Conservation (phyloP, 352 stramenopile species). For the Aphanomyces astaci region DNA sequence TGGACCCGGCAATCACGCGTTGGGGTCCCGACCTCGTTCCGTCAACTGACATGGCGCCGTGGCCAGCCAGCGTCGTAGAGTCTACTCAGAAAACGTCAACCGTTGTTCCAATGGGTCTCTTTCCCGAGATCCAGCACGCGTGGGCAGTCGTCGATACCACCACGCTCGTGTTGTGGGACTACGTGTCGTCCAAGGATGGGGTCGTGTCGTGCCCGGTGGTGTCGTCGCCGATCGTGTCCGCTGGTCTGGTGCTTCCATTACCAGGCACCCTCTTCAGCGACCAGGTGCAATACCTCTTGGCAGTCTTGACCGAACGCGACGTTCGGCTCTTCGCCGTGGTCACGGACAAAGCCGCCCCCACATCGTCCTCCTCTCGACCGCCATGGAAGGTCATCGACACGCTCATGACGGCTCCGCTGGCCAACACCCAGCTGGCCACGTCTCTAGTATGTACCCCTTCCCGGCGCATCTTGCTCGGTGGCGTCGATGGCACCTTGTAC, state of each 20-base stretch:
- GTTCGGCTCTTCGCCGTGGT: conserved; percentile 90
- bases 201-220: conserved; percentile 15
- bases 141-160: neutral
- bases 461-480: conserved; percentile 94
- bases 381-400: conserved; percentile 17
- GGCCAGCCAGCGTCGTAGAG: neutral
- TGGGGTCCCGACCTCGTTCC: neutral
- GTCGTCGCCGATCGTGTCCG: neutral
- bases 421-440: neutral
- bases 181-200: neutral
- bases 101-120: conserved; percentile 1
- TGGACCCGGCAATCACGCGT: neutral
- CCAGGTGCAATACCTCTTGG: conserved; percentile 89
- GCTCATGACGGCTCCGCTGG: conserved; percentile 10
- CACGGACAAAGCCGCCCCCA: conserved; percentile 29
- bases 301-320: conserved; percentile 92
- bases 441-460: conserved; percentile 69
- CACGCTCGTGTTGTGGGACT: conserved; percentile 19
- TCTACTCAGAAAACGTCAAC: neutral
- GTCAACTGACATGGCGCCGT: neutral
- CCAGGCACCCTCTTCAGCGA: conserved; percentile 74
- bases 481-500: conserved; percentile 93
- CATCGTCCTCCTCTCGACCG: neutral
- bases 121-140: conserved; percentile 3
- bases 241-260: neutral